A percentile compares a stretch with the other conserved stretches of the same genome.
Conservation (phyloP, 768 basidiomycete genomes). For the Xerocomellus intermedius region DNA sequence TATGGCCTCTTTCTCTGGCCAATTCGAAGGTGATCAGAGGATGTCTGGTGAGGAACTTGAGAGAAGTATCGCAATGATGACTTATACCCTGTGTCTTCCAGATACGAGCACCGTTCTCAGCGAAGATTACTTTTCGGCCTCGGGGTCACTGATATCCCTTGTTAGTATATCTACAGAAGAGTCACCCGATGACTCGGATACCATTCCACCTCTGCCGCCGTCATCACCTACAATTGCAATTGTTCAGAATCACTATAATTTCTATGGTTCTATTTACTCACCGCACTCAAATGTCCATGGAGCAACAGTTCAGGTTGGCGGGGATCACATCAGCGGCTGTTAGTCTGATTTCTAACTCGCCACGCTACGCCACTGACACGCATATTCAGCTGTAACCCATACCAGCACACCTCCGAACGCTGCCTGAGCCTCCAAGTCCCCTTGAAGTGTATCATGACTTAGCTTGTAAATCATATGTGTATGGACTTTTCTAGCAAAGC, state of each 20-base stretch:
- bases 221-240: not conserved
- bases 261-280: not conserved
- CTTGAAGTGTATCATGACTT: not conserved
- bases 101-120: not conserved
- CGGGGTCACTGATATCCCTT: not conserved
- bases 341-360: not conserved
- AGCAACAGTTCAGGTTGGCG: constrained; percentile 1
- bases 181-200: too few relatives aligned
- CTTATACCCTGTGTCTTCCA: not conserved
- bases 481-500: too few relatives aligned
- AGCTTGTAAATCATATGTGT: not conserved
- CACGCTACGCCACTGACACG: not conserved
- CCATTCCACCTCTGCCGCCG: not conserved
- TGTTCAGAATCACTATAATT: not conserved
- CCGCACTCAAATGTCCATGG: not conserved
- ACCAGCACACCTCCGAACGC: not conserved
- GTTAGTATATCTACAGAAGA: not conserved
- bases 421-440: not conserved
- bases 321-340: constrained; percentile 5
- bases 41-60: constrained; percentile 1
- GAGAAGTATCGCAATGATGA: not conserved
- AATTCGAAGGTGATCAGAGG: not conserved
- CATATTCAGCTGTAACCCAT: not conserved
- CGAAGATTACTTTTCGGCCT: not conserved
- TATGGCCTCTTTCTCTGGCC: not conserved